phyloP scores from a whole-genome alignment of 2,329 filamentous ascomycete species.

The Magnaporthiopsis incrustans region DNA sequence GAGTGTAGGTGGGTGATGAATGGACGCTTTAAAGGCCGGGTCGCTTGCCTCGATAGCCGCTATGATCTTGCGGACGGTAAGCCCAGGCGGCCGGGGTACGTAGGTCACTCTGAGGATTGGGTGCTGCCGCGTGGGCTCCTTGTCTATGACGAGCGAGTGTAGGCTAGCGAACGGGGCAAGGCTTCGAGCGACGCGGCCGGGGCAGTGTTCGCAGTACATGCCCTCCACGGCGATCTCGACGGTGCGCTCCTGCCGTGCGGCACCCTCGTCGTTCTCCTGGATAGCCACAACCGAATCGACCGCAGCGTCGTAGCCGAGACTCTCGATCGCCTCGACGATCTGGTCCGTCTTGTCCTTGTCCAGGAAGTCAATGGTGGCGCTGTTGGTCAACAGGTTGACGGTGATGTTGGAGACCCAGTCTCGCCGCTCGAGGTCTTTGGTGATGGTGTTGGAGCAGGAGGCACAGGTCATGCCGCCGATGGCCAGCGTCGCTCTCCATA shows the following conservation, averaged over 20 bases:
- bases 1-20: slow-evolving; percentile 74
- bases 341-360: slow-evolving; percentile 36
- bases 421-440: slow-evolving; percentile 46
- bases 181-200: slow-evolving; percentile 45
- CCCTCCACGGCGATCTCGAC: slow-evolving; percentile 61
- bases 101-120: slow-evolving; percentile 69
- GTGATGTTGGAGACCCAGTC: slow-evolving; percentile 49
- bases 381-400: slow-evolving; percentile 61
- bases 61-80: slow-evolving; percentile 72
- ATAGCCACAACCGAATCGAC: slow-evolving; percentile 42
- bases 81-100: slow-evolving; percentile 53
- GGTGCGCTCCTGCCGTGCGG: slow-evolving; percentile 35
- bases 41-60: slow-evolving; percentile 59
- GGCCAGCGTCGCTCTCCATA: slow-evolving; percentile 47
- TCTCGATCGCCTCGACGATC: slow-evolving; percentile 47
- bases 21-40: slow-evolving; percentile 53
- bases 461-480: slow-evolving; percentile 69
- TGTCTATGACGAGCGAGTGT: slow-evolving; percentile 42
- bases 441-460: slow-evolving; percentile 58
- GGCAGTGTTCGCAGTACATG: slow-evolving; percentile 68
- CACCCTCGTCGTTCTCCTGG: slow-evolving; percentile 20
- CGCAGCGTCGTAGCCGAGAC: slow-evolving; percentile 58
- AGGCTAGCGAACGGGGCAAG: slow-evolving; percentile 42
- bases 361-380: slow-evolving; percentile 51
- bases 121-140: slow-evolving; percentile 46